These are phyloP conservation scores for Raphanus sativus DNA, from an alignment of 345 rosid species.

Conservation along the genomic window DNA sequence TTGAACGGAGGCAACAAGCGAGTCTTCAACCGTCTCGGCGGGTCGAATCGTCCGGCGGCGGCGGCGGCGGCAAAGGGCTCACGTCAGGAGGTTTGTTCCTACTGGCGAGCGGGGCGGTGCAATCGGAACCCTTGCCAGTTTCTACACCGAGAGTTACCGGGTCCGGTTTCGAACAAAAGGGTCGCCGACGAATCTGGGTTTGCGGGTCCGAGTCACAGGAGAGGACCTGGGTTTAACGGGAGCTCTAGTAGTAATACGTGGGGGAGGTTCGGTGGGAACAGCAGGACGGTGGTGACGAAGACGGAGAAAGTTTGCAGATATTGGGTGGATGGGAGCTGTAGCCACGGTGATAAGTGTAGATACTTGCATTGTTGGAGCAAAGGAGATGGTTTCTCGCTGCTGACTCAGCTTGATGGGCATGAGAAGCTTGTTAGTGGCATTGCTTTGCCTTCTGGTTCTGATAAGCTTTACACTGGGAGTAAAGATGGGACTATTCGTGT, in stretches of 20 bases:
- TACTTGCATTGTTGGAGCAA: constrained; percentile 88
- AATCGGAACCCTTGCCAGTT: constrained; percentile 64
- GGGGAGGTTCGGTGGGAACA: constrained; percentile 64
- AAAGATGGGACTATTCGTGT: constrained; percentile 78
- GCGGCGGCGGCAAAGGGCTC: constrained; percentile 43
- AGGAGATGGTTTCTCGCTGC: constrained; percentile 66
- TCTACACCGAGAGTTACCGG: constrained; percentile 73
- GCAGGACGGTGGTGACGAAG: constrained; percentile 50
- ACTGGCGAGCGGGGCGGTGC: constrained; percentile 90
- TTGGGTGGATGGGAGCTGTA: constrained; percentile 89
- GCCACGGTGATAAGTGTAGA: constrained; percentile 73
- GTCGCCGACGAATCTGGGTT: constrained; percentile 65
- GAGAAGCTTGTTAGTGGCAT: constrained; percentile 81
- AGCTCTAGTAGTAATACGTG: constrained; percentile 51
- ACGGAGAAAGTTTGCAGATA: constrained; percentile 72
- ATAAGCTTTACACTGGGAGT: constrained; percentile 89
- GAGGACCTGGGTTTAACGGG: constrained; percentile 53
- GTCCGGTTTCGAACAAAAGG: constrained; percentile 65
- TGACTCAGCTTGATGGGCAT: constrained; percentile 95
- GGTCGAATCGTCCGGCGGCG: constrained; percentile 39
- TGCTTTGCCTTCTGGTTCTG: constrained; percentile 78
- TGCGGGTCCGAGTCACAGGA: constrained; percentile 53
- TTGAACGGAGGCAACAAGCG: constrained; percentile 66
- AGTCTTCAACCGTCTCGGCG: constrained; percentile 68
- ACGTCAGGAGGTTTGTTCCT: constrained; percentile 72